Percentiles rank a stretch among this genome's conserved stretches.
phyloP scores from a whole-genome alignment of 495 filamentous ascomycete genomes.

The Penicillium robsamsonii region DNA sequence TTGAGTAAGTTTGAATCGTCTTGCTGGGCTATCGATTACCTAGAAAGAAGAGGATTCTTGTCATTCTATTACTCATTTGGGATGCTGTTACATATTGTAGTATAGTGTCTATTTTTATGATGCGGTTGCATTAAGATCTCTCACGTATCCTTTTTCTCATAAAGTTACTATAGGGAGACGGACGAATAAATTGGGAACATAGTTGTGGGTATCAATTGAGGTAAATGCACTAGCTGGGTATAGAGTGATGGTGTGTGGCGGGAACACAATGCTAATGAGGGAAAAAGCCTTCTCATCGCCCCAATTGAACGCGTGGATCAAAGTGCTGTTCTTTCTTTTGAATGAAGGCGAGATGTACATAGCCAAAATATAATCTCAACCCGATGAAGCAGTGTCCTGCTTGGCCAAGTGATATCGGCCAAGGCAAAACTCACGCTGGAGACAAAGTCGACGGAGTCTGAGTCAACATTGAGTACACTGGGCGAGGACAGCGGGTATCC shows the following conservation, averaged over 20 bases:
- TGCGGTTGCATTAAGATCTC: neutral
- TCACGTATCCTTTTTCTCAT: neutral
- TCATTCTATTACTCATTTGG: neutral
- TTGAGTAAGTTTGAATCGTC: slow-evolving; percentile 14
- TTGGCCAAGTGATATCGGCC: neutral
- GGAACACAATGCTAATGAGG: neutral
- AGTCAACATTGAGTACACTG: neutral
- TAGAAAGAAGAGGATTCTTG: neutral
- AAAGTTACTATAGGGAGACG: neutral
- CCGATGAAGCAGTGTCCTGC: neutral
- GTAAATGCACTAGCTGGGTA: neutral
- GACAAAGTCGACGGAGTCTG: neutral
- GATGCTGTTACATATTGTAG: slow-evolving; percentile 4
- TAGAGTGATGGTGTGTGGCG: neutral
- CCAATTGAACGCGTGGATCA: neutral
- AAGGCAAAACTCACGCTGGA: neutral
- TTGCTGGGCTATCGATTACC: slow-evolving; percentile 3
- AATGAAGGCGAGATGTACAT: neutral
- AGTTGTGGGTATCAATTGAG: neutral
- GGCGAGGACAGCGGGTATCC: neutral
- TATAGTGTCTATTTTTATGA: neutral
- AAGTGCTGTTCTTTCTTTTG: neutral
- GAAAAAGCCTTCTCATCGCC: neutral
- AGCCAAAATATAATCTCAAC: neutral
- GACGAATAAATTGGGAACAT: neutral